Evolutionary conservation across 108 stramenopile species (phyloP).

Genomic region (Skeletonema grethae): DNA sequence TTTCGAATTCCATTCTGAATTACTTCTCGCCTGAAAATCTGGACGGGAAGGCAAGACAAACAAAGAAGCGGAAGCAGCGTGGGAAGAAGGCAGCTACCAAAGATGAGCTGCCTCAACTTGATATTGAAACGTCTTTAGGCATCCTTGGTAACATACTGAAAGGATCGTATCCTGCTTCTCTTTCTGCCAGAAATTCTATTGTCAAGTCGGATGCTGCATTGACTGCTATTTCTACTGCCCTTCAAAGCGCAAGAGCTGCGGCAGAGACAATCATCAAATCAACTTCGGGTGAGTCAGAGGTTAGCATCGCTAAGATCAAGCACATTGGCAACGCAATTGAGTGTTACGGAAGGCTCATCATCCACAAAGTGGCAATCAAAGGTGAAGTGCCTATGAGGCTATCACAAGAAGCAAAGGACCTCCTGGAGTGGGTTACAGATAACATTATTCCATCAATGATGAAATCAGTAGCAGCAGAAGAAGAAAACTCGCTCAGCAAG

Average conservation of each 20-base stretch:
- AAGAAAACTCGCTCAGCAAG: slow-evolving; percentile 47
- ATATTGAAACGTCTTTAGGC: slow-evolving; percentile 36
- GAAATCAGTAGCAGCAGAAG: slow-evolving; percentile 15
- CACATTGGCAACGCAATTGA: slow-evolving; percentile 43
- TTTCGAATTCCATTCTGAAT: slow-evolving; percentile 54
- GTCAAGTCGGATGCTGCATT: slow-evolving; percentile 23
- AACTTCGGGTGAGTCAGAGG: not conserved
- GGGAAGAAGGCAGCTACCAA: slow-evolving; percentile 44
- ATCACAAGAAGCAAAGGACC: slow-evolving; percentile 31
- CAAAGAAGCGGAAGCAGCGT: slow-evolving; percentile 50
- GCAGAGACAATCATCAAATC: slow-evolving; percentile 22
- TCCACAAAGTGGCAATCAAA: slow-evolving; percentile 65
- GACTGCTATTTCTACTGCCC: slow-evolving; percentile 15
- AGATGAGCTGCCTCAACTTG: slow-evolving; percentile 31
- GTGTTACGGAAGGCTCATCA: slow-evolving; percentile 65
- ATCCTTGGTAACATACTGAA: slow-evolving; percentile 35
- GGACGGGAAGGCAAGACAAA: not conserved
- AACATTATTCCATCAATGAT: slow-evolving; percentile 60
- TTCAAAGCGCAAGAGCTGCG: slow-evolving; percentile 24
- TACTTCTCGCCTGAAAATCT: slow-evolving; percentile 35
- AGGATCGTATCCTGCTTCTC: slow-evolving; percentile 24
- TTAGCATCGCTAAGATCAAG: slow-evolving; percentile 13
- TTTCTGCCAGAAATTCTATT: slow-evolving; percentile 23
- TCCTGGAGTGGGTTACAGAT: slow-evolving; percentile 69
- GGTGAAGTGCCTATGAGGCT: slow-evolving; percentile 31